A percentile compares a stretch with the other conserved stretches of the same genome.
phyloP scores from a whole-genome alignment of 805 yeast species.

The Schizosaccharomyces lindneri region DNA sequence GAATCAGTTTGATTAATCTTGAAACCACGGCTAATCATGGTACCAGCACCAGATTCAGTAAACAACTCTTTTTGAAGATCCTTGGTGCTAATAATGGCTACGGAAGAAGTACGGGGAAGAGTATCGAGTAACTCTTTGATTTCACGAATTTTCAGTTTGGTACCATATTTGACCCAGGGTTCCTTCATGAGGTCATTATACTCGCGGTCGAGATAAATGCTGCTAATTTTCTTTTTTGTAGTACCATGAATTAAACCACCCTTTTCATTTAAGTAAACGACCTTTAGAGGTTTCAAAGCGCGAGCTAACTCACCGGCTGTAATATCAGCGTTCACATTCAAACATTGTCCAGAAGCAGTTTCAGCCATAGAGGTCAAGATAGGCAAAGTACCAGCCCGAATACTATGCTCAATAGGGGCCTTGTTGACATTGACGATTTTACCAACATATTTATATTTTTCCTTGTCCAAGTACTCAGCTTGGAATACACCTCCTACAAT shows the following conservation, averaged over 20 bases:
- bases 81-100: slow-evolving; percentile 84
- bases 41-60: slow-evolving; percentile 98
- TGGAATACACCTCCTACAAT: slow-evolving; percentile 92
- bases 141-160: slow-evolving; percentile 88
- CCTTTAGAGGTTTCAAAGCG: slow-evolving; percentile 87
- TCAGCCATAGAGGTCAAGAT: slow-evolving; percentile 91
- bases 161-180: slow-evolving; percentile 96
- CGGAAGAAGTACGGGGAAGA: slow-evolving; percentile 90
- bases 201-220: slow-evolving; percentile 85
- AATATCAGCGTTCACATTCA: slow-evolving; percentile 94
- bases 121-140: slow-evolving; percentile 82
- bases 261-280: slow-evolving; percentile 86
- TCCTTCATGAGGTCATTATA: slow-evolving; percentile 74
- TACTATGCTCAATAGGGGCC: slow-evolving; percentile 76
- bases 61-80: slow-evolving; percentile 91
- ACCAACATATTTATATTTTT: slow-evolving; percentile 81
- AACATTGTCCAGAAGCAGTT: slow-evolving; percentile 84
- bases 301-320: slow-evolving; percentile 97
- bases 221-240: slow-evolving; percentile 71
- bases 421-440: slow-evolving; percentile 67
- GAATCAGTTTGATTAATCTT: slow-evolving; percentile 44
- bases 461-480: slow-evolving; percentile 76
- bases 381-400: slow-evolving; percentile 89
- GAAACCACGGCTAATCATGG: slow-evolving; percentile 91
- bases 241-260: slow-evolving; percentile 90